phyloP scores from a whole-genome alignment of 2,329 filamentous ascomycete species.

The Nigrospora sphaerica region DNA sequence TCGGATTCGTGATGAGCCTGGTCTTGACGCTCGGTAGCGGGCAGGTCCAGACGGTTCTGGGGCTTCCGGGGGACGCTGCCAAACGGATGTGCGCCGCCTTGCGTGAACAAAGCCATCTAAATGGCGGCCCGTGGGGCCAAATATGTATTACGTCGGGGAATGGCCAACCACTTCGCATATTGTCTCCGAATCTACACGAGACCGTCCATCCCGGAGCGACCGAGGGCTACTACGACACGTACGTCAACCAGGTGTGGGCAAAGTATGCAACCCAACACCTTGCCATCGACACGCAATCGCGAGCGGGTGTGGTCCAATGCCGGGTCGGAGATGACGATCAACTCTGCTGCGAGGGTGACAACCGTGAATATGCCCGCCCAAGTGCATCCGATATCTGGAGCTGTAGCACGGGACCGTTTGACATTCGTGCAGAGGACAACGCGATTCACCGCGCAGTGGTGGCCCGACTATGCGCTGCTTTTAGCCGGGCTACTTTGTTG shows the following conservation, averaged over 20 bases:
- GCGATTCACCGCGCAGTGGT: constrained; percentile 33
- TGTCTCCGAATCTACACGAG: constrained; percentile 35
- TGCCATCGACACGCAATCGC: constrained; percentile 28
- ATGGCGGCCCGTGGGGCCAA: not conserved
- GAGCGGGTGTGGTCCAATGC: constrained; percentile 30
- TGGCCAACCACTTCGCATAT: constrained; percentile 31
- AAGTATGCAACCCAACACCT: constrained; percentile 29
- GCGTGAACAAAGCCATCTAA: not conserved
- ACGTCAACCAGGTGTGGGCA: constrained; percentile 39
- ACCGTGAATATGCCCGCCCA: constrained; percentile 14
- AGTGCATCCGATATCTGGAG: constrained; percentile 38
- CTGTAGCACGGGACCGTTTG: constrained; percentile 42
- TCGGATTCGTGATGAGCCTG: no score
- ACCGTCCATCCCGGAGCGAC: constrained; percentile 26
- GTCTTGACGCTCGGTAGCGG: constrained; percentile 28
- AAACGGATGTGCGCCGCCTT: not conserved
- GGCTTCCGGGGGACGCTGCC: not conserved
- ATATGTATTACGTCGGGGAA: constrained; percentile 17
- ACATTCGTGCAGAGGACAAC: constrained; percentile 26
- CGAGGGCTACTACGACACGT: constrained; percentile 33
- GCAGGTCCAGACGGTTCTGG: constrained; percentile 18
- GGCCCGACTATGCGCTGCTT: constrained; percentile 41
- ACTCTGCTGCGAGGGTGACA: constrained; percentile 34
- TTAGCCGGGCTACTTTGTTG: constrained; percentile 38
- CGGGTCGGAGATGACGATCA: constrained; percentile 19